These are phyloP conservation scores for Diaporthe destruens DNA, from an alignment of 2,329 filamentous ascomycete species.

Conservation along the genomic window DNA sequence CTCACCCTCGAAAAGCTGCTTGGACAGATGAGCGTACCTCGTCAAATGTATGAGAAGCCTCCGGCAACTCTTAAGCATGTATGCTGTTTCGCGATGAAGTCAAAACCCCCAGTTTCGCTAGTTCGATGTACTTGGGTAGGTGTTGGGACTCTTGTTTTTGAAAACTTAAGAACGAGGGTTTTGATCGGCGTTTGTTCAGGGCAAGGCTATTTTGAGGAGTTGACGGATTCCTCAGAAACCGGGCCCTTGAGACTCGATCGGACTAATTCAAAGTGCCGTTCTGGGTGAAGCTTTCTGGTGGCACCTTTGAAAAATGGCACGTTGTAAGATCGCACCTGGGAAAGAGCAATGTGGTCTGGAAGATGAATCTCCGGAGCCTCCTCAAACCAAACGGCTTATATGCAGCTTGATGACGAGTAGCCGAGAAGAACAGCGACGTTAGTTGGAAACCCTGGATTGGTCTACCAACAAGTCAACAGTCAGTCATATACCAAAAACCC, in stretches of 20 bases:
- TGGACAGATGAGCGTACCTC: neutral
- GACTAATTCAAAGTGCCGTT: neutral
- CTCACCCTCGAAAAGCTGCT: neutral
- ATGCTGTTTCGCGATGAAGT: neutral
- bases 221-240: too few relatives aligned
- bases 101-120: neutral
- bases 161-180: neutral
- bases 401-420: neutral
- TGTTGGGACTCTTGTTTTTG: neutral
- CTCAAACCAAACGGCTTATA: neutral
- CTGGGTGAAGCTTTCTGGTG: neutral
- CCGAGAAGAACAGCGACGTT: too few relatives aligned
- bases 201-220: neutral
- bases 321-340: neutral
- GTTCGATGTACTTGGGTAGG: neutral
- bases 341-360: neutral
- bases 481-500: too few relatives aligned
- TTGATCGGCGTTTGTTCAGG: neutral
- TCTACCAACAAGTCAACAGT: too few relatives aligned
- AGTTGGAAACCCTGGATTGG: too few relatives aligned
- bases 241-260: neutral
- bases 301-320: neutral
- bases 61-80: neutral
- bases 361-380: neutral
- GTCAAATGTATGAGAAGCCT: too few relatives aligned